Percentiles rank a stretch among this genome's conserved stretches.
Conservation (phyloP, 2,329 filamentous ascomycete genomes). For the Rutstroemia sp. region DNA sequence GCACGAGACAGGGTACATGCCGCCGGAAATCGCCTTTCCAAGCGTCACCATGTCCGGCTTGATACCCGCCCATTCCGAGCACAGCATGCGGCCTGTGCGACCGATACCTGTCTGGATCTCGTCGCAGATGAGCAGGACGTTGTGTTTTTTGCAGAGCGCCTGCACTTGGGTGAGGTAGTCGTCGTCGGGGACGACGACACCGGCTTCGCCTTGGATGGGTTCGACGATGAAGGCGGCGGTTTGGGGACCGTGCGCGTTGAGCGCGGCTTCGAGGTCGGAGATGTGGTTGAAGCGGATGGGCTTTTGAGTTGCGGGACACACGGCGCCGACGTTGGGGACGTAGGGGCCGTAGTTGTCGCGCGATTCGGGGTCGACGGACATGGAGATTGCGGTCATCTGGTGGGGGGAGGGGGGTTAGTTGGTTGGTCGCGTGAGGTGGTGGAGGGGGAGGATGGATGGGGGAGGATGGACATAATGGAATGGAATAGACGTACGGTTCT, state of each 20-base stretch:
- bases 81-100: slow-evolving; percentile 87
- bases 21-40: slow-evolving; percentile 95
- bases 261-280: slow-evolving; percentile 66
- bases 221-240: slow-evolving; percentile 92
- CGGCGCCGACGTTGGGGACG: slow-evolving; percentile 77
- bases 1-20: slow-evolving; percentile 97
- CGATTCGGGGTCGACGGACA: slow-evolving; percentile 93
- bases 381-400: slow-evolving; percentile 80
- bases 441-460: neutral
- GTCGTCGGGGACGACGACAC: slow-evolving; percentile 89
- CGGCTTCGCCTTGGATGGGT: slow-evolving; percentile 95
- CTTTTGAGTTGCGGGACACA: slow-evolving; percentile 67
- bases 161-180: slow-evolving; percentile 77
- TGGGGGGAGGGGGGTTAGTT: neutral
- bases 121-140: slow-evolving; percentile 92
- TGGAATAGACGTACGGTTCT: slow-evolving; percentile 60
- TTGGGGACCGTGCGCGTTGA: slow-evolving; percentile 74
- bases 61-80: slow-evolving; percentile 89
- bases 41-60: slow-evolving; percentile 92
- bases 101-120: slow-evolving; percentile 98
- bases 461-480: neutral
- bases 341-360: slow-evolving; percentile 94
- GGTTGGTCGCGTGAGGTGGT: too few relatives aligned
- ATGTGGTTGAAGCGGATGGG: slow-evolving; percentile 82
- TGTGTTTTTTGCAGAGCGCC: slow-evolving; percentile 87